These are phyloP conservation scores for Domatiomyces globalis DNA, from an alignment of 2,329 filamentous ascomycete species.

Conservation along the genomic window DNA sequence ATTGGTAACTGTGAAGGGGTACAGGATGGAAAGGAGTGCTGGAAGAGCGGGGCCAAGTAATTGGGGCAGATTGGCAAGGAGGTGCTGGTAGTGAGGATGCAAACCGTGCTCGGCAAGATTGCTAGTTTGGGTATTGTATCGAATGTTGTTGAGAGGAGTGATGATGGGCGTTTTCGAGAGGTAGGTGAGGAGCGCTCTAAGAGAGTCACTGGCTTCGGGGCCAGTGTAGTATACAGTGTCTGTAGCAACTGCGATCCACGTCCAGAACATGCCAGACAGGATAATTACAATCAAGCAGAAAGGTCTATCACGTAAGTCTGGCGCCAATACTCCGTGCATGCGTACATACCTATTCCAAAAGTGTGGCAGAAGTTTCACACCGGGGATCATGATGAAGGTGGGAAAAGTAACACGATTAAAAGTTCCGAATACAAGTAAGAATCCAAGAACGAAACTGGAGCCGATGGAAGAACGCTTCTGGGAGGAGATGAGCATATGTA, in stretches of 20 bases:
- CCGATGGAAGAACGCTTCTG: slow-evolving; percentile 62
- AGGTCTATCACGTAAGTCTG: slow-evolving; percentile 29
- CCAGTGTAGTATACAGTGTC: slow-evolving; percentile 70
- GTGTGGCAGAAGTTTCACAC: slow-evolving; percentile 69
- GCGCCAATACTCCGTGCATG: not conserved
- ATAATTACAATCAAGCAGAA: slow-evolving; percentile 48
- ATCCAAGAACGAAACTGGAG: slow-evolving; percentile 63
- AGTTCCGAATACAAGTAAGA: slow-evolving; percentile 68
- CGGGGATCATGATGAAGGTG: slow-evolving; percentile 76
- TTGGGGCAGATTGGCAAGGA: slow-evolving; percentile 55
- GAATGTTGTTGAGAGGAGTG: slow-evolving; percentile 63
- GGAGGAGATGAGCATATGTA: slow-evolving; percentile 11
- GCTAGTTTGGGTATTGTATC: slow-evolving; percentile 55
- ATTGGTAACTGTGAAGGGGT: slow-evolving; percentile 20
- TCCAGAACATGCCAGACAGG: slow-evolving; percentile 51
- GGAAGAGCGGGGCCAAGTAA: slow-evolving; percentile 56
- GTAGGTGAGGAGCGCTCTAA: slow-evolving; percentile 31
- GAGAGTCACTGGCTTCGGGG: slow-evolving; percentile 24
- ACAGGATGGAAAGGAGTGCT: slow-evolving; percentile 38
- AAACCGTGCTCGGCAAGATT: slow-evolving; percentile 65
- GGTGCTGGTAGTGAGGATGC: slow-evolving; percentile 65
- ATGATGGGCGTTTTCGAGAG: slow-evolving; percentile 53
- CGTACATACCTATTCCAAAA: slow-evolving; percentile 59
- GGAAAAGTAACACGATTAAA: slow-evolving; percentile 98
- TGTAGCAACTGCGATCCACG: slow-evolving; percentile 57